Evolutionary conservation across 305 asterid genomes (phyloP), one percentile per base, ranked within the genome.

Genomic region (Euphrasia arctica): DNA sequence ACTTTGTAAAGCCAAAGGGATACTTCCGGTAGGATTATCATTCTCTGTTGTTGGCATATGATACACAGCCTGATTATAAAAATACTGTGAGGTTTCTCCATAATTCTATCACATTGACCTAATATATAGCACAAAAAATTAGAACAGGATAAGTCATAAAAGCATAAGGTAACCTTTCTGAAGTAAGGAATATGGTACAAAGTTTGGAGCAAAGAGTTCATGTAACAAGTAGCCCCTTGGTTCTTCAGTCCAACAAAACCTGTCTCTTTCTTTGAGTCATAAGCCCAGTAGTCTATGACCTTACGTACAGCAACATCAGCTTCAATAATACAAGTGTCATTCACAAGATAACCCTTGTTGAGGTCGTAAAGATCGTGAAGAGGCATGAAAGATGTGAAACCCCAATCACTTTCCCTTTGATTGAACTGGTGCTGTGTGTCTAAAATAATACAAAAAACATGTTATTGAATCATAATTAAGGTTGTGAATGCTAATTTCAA

Each of bases 331-430:
- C 87, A 79, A 45, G 84, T 79, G 73, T 90, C 97, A 70, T 91
- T 86, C 74, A 83, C 86, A 57, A 91, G 80, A 78, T 82, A 91
- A 55, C 97, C 97, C 75, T 83, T 91, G 69, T 67, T 78, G 68
- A 95, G 96, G 74, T 91, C 97, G 76, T 88, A 88, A 31, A 91
- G 83, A 58, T 91, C 97, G 62, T 80, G 70, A 36, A 88, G 95
- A 78, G 86, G 93, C 97, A 91, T 88, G 85, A 91, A 88, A 70
- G 95, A 83, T 36, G 93, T 86, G 79, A 88, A 91, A 65, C 97
- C 97, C 97, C 97, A 91, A 66, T 91, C 97, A 68, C 97, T 86
- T 82, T 86, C 96, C 75, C 92, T 82, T 79, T 85, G 91, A 80
- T 86, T 86, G 80, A 91, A 91, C 75, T 86, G 95, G 71, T 91